phyloP scores from a whole-genome alignment of 805 yeast species.

The Yamadazyma takamatsuzukensis region DNA sequence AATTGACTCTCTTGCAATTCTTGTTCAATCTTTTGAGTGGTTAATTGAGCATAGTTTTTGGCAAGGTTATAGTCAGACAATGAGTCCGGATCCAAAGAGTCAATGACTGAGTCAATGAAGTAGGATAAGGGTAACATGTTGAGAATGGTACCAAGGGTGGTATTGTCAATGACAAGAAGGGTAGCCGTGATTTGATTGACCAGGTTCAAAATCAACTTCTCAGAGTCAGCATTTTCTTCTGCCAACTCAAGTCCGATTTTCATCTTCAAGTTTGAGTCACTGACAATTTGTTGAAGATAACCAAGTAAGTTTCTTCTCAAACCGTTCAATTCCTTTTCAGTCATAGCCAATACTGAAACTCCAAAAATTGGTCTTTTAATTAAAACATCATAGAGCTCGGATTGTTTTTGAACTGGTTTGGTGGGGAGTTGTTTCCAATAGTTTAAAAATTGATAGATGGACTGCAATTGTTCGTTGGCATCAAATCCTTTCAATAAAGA shows the following conservation, averaged over 20 bases:
- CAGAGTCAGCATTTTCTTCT: slow-evolving; percentile 33
- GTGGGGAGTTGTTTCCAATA: slow-evolving; percentile 50
- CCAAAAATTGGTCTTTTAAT: slow-evolving; percentile 60
- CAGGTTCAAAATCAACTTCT: slow-evolving; percentile 26
- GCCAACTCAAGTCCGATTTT: slow-evolving; percentile 51
- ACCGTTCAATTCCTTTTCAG: slow-evolving; percentile 43
- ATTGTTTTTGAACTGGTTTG: slow-evolving; percentile 35
- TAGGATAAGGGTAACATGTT: slow-evolving; percentile 71
- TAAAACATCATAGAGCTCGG: slow-evolving; percentile 35
- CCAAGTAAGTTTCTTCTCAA: slow-evolving; percentile 51
- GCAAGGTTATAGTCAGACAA: slow-evolving; percentile 45
- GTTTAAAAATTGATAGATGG: slow-evolving; percentile 47
- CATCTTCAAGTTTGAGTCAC: slow-evolving; percentile 45
- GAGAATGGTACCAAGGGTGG: slow-evolving; percentile 56
- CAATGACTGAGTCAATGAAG: slow-evolving; percentile 59
- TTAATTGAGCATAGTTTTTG: slow-evolving; percentile 57
- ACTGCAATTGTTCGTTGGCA: slow-evolving; percentile 62
- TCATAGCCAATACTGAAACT: slow-evolving; percentile 50
- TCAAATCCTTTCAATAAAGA: slow-evolving; percentile 66
- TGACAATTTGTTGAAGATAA: slow-evolving; percentile 51
- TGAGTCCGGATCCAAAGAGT: slow-evolving; percentile 29
- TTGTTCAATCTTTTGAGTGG: slow-evolving; percentile 63
- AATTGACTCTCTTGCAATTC: slow-evolving; percentile 56
- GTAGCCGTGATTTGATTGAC: slow-evolving; percentile 31
- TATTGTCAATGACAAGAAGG: no score